Base-by-base conservation (phyloP, 371 early-diverging fungal species). In the Lichtheimia ramosa region DNA sequence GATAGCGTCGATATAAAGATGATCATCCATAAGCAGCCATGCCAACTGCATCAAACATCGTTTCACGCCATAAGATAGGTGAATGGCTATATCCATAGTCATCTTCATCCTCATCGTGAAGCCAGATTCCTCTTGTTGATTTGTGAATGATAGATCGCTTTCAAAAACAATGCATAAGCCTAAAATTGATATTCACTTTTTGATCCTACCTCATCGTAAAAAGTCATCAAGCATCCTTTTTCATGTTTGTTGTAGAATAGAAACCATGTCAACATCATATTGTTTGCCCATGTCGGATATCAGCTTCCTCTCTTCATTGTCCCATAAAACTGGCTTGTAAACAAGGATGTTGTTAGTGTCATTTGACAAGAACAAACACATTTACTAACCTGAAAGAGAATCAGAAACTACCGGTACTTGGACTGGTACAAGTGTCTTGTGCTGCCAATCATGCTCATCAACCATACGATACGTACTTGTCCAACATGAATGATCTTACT, bases 261-360 rank as follows among this genome's bases (percentile, higher is more conserved):
- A 24, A 6, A 25, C 25, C 59, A 64, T 70, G 23, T 66, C 43
- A 1, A 70, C 40, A 0, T 34, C 50, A 28, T 53, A 56, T 18
- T 66, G 51, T 57, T 52, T 63, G 40, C 70, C 67, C 41, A 70
- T 56, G 6, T 56, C 59, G 27, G 56, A 23, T 15, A 70, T 28
- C 16, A 70, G 48, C 7, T 18, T 7, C 40, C 58, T 55, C 39
- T 70, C 70, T 6, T 66, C 62, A 13, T 56, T 52, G 18, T 70
- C 70, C 18, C 70, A 66, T n/a, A 15, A 61, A 57, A 62, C 58
- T 65, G 1, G 54, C 68, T 68, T 20, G 52, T 18, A 15, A 53
- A 10, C 24, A 7, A 39, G 28, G 21, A 27, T 15, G n/a, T n/a
- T 28, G 18, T 42, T 15, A 23, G 39, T 28, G n/a, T 5, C 39